phyloP scores from a whole-genome alignment of 305 asterid genomes.

The Fraxinus angustifolia region DNA sequence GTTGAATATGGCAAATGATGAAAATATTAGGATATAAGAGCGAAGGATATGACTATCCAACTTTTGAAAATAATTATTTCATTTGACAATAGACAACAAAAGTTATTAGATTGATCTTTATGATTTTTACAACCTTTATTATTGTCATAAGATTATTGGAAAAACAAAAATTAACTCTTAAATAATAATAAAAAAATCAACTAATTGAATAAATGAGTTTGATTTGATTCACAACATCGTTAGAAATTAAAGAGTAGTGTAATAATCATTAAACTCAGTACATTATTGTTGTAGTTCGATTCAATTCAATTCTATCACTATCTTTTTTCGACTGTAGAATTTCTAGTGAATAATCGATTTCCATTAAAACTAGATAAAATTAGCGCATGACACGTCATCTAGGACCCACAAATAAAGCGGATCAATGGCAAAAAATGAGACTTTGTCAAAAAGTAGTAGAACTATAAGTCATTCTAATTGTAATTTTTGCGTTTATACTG shows the following conservation, averaged over 20 bases:
- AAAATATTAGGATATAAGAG: no score
- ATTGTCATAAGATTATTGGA: no score
- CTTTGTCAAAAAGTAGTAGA: constrained; percentile 27
- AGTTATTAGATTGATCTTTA: background rate
- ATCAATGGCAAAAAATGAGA: constrained; percentile 35
- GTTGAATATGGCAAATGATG: no score
- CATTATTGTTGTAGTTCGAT: background rate
- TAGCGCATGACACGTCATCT: constrained; percentile 35
- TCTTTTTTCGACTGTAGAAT: no score
- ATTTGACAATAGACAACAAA: background rate
- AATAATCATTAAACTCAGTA: no score
- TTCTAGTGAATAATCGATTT: background rate
- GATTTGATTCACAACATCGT: background rate
- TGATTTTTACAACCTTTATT: background rate
- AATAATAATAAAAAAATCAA: no score
- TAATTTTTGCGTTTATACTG: background rate
- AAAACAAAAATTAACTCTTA: background rate
- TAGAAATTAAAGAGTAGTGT: background rate
- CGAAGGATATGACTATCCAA: background rate
- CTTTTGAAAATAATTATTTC: background rate
- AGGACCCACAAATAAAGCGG: constrained; percentile 28
- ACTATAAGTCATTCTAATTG: constrained; percentile 14
- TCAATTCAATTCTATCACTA: background rate
- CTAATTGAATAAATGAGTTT: background rate
- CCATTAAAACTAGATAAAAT: background rate